phyloP scores from a whole-genome alignment of 257 asterid genomes.

The Solanum habrochaites region DNA sequence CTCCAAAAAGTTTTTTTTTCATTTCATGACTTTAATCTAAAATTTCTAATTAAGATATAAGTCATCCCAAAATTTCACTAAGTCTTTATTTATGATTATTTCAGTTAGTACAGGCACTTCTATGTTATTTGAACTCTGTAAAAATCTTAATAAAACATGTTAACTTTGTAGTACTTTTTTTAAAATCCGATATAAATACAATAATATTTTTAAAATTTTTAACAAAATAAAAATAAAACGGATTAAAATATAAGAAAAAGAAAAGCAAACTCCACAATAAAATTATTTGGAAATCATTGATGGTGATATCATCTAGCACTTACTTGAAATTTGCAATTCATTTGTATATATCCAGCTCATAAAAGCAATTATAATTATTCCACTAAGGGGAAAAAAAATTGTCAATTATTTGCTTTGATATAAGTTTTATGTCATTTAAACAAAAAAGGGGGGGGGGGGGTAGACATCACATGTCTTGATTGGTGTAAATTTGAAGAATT shows the following conservation, averaged over 20 bases:
- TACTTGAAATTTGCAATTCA: neutral
- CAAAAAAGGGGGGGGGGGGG: no score
- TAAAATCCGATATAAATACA: rapidly evolving
- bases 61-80: no score
- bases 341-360: neutral
- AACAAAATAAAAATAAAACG: rapidly evolving
- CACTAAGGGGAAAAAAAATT: neutral
- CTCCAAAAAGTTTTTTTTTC: neutral
- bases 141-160: neutral
- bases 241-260: neutral
- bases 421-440: no score
- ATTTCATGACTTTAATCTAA: neutral
- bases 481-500: no score
- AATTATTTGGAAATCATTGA: neutral
- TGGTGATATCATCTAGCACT: neutral
- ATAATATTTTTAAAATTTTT: no score
- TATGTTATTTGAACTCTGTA: neutral
- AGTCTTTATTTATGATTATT: no score
- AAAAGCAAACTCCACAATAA: neutral
- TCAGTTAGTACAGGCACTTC: neutral
- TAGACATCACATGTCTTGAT: no score
- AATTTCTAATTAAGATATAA: no score
- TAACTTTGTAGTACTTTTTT: no score
- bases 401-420: no score
- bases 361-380: neutral